Evolutionary conservation across 1,139 yeast species (phyloP).

Genomic region (Pneumocystis canis): DNA sequence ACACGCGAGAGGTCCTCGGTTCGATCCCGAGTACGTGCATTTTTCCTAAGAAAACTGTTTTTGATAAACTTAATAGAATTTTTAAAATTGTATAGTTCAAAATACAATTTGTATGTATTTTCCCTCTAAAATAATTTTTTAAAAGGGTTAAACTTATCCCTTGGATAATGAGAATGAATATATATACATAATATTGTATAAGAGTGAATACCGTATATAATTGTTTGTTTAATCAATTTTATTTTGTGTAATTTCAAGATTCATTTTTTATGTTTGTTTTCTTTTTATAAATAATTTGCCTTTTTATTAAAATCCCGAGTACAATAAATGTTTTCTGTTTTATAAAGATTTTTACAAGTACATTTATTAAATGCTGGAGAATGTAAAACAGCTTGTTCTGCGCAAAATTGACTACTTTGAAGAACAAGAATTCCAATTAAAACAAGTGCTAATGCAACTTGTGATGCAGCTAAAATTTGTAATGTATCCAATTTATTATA

Average conservation of each 20-base stretch:
- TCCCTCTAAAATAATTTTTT: no score
- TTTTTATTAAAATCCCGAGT: background rate
- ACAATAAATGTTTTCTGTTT: background rate
- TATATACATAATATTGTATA: no score
- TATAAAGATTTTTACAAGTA: background rate
- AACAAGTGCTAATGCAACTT: constrained; percentile 56
- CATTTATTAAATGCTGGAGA: background rate
- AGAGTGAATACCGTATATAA: no score
- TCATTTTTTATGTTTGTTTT: background rate
- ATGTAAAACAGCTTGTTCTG: constrained; percentile 46
- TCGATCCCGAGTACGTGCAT: background rate
- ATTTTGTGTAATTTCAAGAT: no score
- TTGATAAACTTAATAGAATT: no score
- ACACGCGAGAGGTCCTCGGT: constrained; percentile 1
- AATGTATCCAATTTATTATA: constrained; percentile 75
- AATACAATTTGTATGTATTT: no score
- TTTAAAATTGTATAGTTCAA: no score
- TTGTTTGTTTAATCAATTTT: no score
- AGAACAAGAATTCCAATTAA: constrained; percentile 64
- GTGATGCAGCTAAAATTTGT: constrained; percentile 83
- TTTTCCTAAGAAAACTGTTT: no score
- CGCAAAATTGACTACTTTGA: constrained; percentile 84
- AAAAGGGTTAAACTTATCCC: no score
- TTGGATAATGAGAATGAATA: no score
- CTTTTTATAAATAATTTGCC: background rate